A percentile compares a stretch with the other conserved stretches of the same genome.
These are phyloP conservation scores for Datisca glomerata DNA, from an alignment of 306 rosid species.

Conservation along the genomic window DNA sequence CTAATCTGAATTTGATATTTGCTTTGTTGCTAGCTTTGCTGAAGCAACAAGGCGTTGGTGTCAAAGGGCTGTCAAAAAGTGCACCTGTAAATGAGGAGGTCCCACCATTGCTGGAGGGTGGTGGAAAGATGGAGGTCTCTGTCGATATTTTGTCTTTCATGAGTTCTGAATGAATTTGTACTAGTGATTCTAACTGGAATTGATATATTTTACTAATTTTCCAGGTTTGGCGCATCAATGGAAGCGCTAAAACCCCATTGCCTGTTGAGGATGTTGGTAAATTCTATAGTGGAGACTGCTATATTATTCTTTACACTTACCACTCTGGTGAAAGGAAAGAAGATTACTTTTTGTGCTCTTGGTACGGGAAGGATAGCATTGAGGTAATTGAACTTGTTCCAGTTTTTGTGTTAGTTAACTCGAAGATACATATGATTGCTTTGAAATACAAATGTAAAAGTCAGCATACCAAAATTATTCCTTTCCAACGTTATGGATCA, in stretches of 20 bases:
- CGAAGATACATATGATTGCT: too few relatives aligned
- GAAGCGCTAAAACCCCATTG: slow-evolving; percentile 75
- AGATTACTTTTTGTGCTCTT: slow-evolving; percentile 85
- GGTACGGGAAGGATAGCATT: slow-evolving; percentile 88
- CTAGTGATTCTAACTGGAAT: slow-evolving; percentile 13
- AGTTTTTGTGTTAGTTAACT: too few relatives aligned
- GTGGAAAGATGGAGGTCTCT: slow-evolving; percentile 95
- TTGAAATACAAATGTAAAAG: too few relatives aligned
- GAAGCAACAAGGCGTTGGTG: slow-evolving; percentile 99
- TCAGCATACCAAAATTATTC: too few relatives aligned
- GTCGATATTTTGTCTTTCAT: slow-evolving; percentile 12
- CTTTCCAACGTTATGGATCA: too few relatives aligned
- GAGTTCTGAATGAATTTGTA: slow-evolving; percentile 5
- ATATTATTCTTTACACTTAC: slow-evolving; percentile 75
- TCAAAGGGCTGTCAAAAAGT: slow-evolving; percentile 73
- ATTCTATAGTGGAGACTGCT: slow-evolving; percentile 94
- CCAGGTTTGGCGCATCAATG: slow-evolving; percentile 93
- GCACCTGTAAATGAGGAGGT: slow-evolving; percentile 69
- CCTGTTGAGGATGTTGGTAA: slow-evolving; percentile 75
- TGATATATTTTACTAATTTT: slow-evolving; percentile 7
- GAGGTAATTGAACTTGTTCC: slow-evolving; percentile 48
- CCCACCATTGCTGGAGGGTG: slow-evolving; percentile 96
- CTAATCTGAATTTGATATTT: slow-evolving; percentile 10
- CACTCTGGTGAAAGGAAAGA: slow-evolving; percentile 98
- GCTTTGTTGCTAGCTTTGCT: slow-evolving; percentile 57